These are phyloP conservation scores for Collariella sp. DNA, from an alignment of 495 filamentous ascomycete genomes.

Conservation along the genomic window DNA sequence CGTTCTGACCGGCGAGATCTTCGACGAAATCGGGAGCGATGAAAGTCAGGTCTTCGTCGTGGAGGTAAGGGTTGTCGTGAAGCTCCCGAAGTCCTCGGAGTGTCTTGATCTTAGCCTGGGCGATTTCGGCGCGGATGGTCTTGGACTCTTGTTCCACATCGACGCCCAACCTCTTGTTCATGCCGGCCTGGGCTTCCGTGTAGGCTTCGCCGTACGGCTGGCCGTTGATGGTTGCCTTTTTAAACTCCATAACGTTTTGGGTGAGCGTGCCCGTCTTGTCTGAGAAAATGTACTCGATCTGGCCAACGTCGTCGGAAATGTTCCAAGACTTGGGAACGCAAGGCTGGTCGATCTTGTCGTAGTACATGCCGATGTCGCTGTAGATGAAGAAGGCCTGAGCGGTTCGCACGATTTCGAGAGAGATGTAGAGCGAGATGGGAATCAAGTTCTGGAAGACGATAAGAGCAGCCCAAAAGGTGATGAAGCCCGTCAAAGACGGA, in stretches of 20 bases:
- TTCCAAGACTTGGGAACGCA: conserved; percentile 99
- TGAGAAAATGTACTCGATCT: conserved; percentile 99
- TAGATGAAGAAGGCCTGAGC: conserved; percentile 96
- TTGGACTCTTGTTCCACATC: conserved; percentile 74
- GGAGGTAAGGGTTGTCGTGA: conserved; percentile 84
- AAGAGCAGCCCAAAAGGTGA: conserved; percentile 91
- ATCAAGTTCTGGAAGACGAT: conserved; percentile 98
- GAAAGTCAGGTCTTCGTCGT: conserved; percentile 84
- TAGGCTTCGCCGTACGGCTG: conserved; percentile 94
- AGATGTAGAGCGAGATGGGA: conserved; percentile 95
- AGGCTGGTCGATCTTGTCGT: conserved; percentile 83
- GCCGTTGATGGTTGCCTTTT: conserved; percentile 92
- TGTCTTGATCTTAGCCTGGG: conserved; percentile 62
- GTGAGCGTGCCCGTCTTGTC: conserved; percentile 98
- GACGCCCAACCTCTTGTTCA: conserved; percentile 83
- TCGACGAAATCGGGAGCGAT: conserved; percentile 79
- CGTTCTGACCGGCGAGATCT: conserved; percentile 69
- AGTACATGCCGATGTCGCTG: conserved; percentile 92
- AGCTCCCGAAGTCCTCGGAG: conserved; percentile 62
- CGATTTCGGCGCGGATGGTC: conserved; percentile 69
- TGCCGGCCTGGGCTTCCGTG: conserved; percentile 90
- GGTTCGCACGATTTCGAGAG: conserved; percentile 90
- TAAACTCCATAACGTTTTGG: conserved; percentile 99
- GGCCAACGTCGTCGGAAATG: conserved; percentile 94
- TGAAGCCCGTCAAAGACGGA: conserved; percentile 74